Conservation (phyloP, 2,329 filamentous ascomycete species). For the Zopfia rhizophila region DNA sequence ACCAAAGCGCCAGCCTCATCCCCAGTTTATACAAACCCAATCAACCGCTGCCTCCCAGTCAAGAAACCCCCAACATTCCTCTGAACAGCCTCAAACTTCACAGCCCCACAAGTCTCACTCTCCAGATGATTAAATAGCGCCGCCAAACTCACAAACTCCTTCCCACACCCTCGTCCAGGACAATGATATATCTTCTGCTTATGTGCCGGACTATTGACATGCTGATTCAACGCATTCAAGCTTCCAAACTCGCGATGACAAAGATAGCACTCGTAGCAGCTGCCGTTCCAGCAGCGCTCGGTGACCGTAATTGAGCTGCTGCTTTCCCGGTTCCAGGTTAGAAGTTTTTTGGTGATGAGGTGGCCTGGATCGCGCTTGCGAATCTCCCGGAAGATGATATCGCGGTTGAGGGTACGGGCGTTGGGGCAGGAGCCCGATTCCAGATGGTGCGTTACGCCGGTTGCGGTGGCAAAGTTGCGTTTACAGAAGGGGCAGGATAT, state of each 20-base stretch:
- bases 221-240: conserved; percentile 57
- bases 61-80: conserved; percentile 23
- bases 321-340: conserved; percentile 57
- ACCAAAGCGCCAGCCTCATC: too few relatives aligned
- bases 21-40: conserved; percentile 17
- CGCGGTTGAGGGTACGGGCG: conserved; percentile 59
- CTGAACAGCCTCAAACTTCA: conserved; percentile 56
- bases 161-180: conserved; percentile 52
- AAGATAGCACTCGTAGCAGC: conserved; percentile 63
- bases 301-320: conserved; percentile 46
- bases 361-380: conserved; percentile 59
- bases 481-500: conserved; percentile 67
- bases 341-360: conserved; percentile 62
- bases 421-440: conserved; percentile 63
- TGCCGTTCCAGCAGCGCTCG: conserved; percentile 57
- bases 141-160: conserved; percentile 54
- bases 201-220: conserved; percentile 66
- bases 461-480: conserved; percentile 58
- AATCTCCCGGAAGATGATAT: conserved; percentile 60
- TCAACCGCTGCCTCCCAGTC: conserved; percentile 16
- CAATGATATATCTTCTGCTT: conserved; percentile 60
- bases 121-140: conserved; percentile 58
- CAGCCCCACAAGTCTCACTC: conserved; percentile 55
- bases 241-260: conserved; percentile 60
- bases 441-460: conserved; percentile 65